These are phyloP conservation scores for Galium porrigens DNA, from an alignment of 305 asterid species.

Conservation along the genomic window DNA sequence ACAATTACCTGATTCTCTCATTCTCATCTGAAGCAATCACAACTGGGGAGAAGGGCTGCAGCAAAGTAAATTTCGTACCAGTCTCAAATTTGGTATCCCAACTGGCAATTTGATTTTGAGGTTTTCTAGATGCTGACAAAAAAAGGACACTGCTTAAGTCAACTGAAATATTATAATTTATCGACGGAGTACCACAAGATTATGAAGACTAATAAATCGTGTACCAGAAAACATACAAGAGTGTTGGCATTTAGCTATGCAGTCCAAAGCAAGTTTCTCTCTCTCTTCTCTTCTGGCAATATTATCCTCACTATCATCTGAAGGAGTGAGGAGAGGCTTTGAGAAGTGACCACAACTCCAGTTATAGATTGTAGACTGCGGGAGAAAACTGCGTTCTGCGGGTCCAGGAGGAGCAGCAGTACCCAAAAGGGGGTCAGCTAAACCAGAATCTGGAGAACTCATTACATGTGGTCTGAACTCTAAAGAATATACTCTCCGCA, in stretches of 20 bases:
- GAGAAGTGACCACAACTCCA: slow-evolving; percentile 99
- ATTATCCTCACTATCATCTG: slow-evolving; percentile 79
- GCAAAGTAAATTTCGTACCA: slow-evolving; percentile 67
- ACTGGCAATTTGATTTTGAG: slow-evolving; percentile 84
- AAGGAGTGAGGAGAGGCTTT: slow-evolving; percentile 79
- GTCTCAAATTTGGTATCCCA: slow-evolving; percentile 96
- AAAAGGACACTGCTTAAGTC: slow-evolving; percentile 8
- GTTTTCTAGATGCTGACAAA: slow-evolving; percentile 64
- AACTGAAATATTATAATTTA: neutral
- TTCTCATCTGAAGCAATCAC: slow-evolving; percentile 92
- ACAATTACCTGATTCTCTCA: slow-evolving; percentile 72
- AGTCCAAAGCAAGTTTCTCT: slow-evolving; percentile 69
- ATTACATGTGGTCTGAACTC: slow-evolving; percentile 89
- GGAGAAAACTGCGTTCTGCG: slow-evolving; percentile 91
- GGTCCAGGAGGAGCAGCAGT: slow-evolving; percentile 53
- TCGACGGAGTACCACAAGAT: neutral
- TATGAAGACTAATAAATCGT: slow-evolving; percentile 1
- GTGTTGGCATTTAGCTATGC: slow-evolving; percentile 78
- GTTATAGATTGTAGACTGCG: slow-evolving; percentile 79
- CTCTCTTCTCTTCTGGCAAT: slow-evolving; percentile 71
- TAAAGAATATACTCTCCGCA: slow-evolving; percentile 89
- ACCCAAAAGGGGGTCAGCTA: slow-evolving; percentile 89
- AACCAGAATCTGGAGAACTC: slow-evolving; percentile 80
- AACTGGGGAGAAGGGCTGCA: slow-evolving; percentile 84
- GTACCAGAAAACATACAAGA: slow-evolving; percentile 37